These are phyloP conservation scores for Coemansia sp. DNA, from an alignment of 192 early-diverging fungal species.

Conservation along the genomic window DNA sequence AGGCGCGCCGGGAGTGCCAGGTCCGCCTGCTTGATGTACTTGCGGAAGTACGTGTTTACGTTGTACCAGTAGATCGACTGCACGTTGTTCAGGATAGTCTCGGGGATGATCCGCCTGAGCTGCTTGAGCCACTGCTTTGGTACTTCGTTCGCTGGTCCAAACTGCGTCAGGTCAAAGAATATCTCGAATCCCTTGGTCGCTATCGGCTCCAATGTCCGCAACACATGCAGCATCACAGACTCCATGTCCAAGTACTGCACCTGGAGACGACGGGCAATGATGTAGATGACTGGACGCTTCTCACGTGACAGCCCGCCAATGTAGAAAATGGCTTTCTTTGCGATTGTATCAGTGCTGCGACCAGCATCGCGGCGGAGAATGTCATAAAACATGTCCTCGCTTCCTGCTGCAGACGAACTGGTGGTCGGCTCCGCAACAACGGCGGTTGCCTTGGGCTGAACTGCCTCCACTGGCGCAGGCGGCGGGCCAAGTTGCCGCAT, in stretches of 20 bases:
- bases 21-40: slow-evolving; percentile 59
- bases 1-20: slow-evolving; percentile 55
- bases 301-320: slow-evolving; percentile 77
- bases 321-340: slow-evolving; percentile 75
- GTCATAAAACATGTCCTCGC: slow-evolving; percentile 57
- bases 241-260: slow-evolving; percentile 84
- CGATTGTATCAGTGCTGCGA: slow-evolving; percentile 66
- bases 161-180: slow-evolving; percentile 80
- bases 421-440: slow-evolving; percentile 18
- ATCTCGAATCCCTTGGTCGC: slow-evolving; percentile 74
- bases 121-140: slow-evolving; percentile 72
- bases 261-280: slow-evolving; percentile 74
- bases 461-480: slow-evolving; percentile 56
- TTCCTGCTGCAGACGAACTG: slow-evolving; percentile 8
- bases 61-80: slow-evolving; percentile 77
- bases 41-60: slow-evolving; percentile 74
- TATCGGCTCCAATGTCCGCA: slow-evolving; percentile 68
- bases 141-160: slow-evolving; percentile 77
- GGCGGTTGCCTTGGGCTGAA: slow-evolving; percentile 25
- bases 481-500: slow-evolving; percentile 87
- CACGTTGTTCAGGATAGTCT: slow-evolving; percentile 63
- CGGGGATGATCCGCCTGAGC: slow-evolving; percentile 73
- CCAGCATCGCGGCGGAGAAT: slow-evolving; percentile 72
- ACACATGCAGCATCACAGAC: slow-evolving; percentile 71
- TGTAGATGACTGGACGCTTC: slow-evolving; percentile 80